A percentile compares a stretch with the other conserved stretches of the same genome.
phyloP scores from a whole-genome alignment of 192 early-diverging fungal species.

The Chytriomyces hyalinus region DNA sequence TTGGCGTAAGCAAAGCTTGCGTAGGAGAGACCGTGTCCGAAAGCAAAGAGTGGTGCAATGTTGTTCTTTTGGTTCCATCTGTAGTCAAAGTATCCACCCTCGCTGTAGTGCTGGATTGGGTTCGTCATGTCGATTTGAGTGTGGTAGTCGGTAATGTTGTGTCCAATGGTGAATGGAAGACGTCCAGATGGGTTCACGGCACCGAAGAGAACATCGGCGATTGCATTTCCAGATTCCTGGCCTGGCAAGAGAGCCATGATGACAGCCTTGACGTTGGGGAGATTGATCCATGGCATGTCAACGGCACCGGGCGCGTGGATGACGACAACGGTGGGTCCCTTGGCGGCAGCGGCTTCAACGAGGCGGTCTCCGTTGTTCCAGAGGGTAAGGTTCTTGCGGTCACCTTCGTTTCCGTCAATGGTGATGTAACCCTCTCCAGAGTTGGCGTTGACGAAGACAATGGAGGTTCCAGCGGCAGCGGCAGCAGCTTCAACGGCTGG shows the following conservation, averaged over 20 bases:
- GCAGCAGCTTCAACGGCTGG: slow-evolving; percentile 23
- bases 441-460: slow-evolving; percentile 35
- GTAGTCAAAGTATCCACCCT: slow-evolving; percentile 65
- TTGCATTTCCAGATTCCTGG: slow-evolving; percentile 69
- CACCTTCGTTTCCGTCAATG: slow-evolving; percentile 57
- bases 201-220: slow-evolving; percentile 74
- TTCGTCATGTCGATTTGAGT: slow-evolving; percentile 2
- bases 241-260: slow-evolving; percentile 65
- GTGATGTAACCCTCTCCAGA: slow-evolving; percentile 50
- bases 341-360: slow-evolving; percentile 45
- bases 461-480: slow-evolving; percentile 5
- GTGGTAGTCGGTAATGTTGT: background rate
- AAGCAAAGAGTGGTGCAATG: slow-evolving; percentile 57
- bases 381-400: slow-evolving; percentile 60
- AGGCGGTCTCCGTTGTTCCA: slow-evolving; percentile 65
- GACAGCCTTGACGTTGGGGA: slow-evolving; percentile 66
- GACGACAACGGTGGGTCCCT: slow-evolving; percentile 64
- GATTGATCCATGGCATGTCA: slow-evolving; percentile 61
- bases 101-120: slow-evolving; percentile 46
- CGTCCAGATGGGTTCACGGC: slow-evolving; percentile 68
- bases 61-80: slow-evolving; percentile 51
- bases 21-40: slow-evolving; percentile 72
- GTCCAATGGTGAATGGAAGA: slow-evolving; percentile 67
- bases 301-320: slow-evolving; percentile 65
- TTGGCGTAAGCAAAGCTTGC: slow-evolving; percentile 60